Evolutionary conservation across 1,284 basidiomycete genomes (phyloP), one percentile per base, ranked within the genome.

Genomic region (Cyathus pygmaeus): DNA sequence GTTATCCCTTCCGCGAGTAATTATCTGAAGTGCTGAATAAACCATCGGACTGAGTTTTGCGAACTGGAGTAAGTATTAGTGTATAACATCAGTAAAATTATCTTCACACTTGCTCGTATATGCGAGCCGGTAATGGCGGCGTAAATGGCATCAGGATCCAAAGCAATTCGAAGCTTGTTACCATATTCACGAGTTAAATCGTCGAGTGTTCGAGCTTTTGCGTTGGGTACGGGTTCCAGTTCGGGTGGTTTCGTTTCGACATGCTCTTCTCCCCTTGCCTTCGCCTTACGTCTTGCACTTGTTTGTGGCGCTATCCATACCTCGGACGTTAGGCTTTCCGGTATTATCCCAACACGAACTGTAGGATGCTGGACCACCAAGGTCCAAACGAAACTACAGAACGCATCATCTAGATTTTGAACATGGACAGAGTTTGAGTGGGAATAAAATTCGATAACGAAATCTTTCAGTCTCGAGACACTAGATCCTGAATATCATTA

Each of bases 11-110:
- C 91, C 91, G 52, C 93, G 87, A 36, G 92, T 91, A 66, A 97
- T 89, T 54, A 94, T 82, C 73, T 96, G 94, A n/a, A 97, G 83
- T 3, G 90, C 88, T n/a, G 88, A 87, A 72, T 95, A 96, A 3
- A 94, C 90, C 85, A 93, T 91, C 0, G 91, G 88, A 39, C 91
- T 94, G 62, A 96, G 78, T 73, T 90, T 93, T 2, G 90, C 79
- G 51, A 90, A 88, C 93, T 95, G 46, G 27, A 33, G 23, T 4
- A n/a, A n/a, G 61, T 47, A 55, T 51, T 41, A 27, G 9, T 47
- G 19, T 44, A 41, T 26, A 24, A 24, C 49, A 55, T 42, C n/a
- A 54, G 47, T 44, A 30, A 29, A 53, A 49, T 42, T 44, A 53
- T 7, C 15, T 36, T 39, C 23, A 42, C 5, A 79, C 88, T 58